Conservation (phyloP, 106 monocot species). For the Apostasia shenzhenica region DNA sequence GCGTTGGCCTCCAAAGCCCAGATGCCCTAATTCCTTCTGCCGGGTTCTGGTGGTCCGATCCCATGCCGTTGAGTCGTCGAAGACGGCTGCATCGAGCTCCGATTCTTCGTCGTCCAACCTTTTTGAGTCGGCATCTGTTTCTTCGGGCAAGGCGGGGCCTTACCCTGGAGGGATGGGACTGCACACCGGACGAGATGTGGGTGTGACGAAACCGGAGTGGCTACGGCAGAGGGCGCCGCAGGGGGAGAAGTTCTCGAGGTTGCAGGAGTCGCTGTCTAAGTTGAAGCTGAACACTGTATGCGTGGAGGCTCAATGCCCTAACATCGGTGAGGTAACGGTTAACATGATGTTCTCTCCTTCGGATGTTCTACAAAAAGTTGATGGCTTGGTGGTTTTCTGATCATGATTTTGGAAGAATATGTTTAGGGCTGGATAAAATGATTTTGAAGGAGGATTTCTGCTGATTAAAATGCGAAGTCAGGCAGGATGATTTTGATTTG, state of each 20-base stretch:
- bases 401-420: too few species aligned
- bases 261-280: conserved; percentile 61
- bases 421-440: too few species aligned
- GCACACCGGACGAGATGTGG: conserved; percentile 57
- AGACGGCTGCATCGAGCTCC: conserved; percentile 4
- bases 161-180: conserved; percentile 61
- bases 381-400: too few species aligned
- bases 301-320: conserved; percentile 95
- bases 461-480: too few species aligned
- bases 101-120: conserved; percentile 11
- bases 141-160: conserved; percentile 16
- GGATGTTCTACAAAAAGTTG: too few species aligned
- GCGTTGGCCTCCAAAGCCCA: conserved; percentile 2
- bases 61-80: conserved; percentile 11
- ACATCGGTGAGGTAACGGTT: conserved; percentile 80
- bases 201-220: conserved; percentile 47
- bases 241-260: conserved; percentile 66
- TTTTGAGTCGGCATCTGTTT: conserved; percentile 18
- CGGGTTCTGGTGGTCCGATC: conserved; percentile 14
- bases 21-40: conserved; percentile 2
- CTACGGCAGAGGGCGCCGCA: conserved; percentile 87
- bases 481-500: too few species aligned
- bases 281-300: conserved; percentile 95
- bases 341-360: too few species aligned
- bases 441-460: too few species aligned